Conservation (phyloP, 805 yeast genomes). For the Yamadazyma sp. region DNA sequence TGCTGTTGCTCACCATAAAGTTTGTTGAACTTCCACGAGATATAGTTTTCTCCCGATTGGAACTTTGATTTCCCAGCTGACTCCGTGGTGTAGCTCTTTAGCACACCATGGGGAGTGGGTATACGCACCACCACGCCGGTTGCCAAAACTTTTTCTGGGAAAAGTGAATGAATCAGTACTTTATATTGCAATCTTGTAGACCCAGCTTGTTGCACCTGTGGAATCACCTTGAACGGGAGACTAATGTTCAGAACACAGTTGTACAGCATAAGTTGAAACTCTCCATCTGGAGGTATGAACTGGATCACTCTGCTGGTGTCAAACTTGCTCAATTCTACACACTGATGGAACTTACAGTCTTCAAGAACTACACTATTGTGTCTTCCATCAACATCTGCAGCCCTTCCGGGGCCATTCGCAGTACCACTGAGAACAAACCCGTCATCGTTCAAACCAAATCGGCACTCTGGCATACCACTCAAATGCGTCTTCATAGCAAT, state of each 20-base stretch:
- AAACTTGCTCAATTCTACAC: constrained; percentile 72
- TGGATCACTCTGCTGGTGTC: constrained; percentile 62
- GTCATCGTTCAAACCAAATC: constrained; percentile 70
- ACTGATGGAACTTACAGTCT: constrained; percentile 84
- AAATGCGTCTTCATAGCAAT: constrained; percentile 69
- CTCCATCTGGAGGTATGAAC: constrained; percentile 87
- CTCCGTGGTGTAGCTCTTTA: constrained; percentile 30
- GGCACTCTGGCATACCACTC: constrained; percentile 81
- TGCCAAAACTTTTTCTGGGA: constrained; percentile 57
- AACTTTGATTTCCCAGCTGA: constrained; percentile 69
- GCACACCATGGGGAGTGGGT: constrained; percentile 58
- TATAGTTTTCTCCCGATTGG: constrained; percentile 60
- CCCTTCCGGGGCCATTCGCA: constrained; percentile 37
- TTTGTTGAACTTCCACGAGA: constrained; percentile 71
- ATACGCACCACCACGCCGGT: constrained; percentile 61
- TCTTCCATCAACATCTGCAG: constrained; percentile 24
- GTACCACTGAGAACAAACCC: constrained; percentile 26
- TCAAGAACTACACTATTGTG: constrained; percentile 51
- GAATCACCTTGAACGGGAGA: constrained; percentile 68
- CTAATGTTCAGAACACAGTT: constrained; percentile 48
- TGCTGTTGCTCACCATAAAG: constrained; percentile 66
- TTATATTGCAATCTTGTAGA: constrained; percentile 50
- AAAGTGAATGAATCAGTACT: constrained; percentile 62
- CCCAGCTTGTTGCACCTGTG: constrained; percentile 50
- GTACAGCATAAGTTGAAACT: constrained; percentile 79